phyloP scores from a whole-genome alignment of 768 basidiomycete genomes.

The Lactarius vividus region DNA sequence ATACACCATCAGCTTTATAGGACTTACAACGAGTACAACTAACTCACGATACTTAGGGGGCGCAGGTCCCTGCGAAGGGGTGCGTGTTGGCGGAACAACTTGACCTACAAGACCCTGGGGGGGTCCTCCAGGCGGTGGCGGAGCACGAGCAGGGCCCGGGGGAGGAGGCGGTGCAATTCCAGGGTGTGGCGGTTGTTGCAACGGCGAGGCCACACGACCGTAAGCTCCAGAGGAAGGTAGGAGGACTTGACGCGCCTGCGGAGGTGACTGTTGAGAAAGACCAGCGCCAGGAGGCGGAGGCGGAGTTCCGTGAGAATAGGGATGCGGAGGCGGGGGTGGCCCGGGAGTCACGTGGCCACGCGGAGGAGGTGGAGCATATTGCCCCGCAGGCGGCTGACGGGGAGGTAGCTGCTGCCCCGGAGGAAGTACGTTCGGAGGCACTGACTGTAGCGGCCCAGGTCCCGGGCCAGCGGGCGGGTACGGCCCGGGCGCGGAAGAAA shows the following conservation, averaged over 20 bases:
- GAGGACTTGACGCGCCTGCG: constrained; percentile 27
- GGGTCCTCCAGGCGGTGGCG: constrained; percentile 33
- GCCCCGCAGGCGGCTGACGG: constrained; percentile 41
- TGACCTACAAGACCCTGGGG: constrained; percentile 13
- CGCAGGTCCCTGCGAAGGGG: constrained; percentile 19
- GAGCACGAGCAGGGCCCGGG: constrained; percentile 31
- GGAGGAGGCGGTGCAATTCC: constrained; percentile 18
- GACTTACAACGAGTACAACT: background rate
- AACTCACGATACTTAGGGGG: constrained; percentile 59
- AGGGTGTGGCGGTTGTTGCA: constrained; percentile 19
- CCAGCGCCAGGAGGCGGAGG: constrained; percentile 44
- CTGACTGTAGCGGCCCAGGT: background rate
- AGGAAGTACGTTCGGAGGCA: constrained; percentile 18
- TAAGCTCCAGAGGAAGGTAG: constrained; percentile 32
- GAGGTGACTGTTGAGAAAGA: constrained; percentile 33
- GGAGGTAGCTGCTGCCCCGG: constrained; percentile 25
- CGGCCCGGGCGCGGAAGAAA: constrained; percentile 7
- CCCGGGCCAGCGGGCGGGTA: constrained; percentile 12
- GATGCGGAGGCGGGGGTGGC: constrained; percentile 31
- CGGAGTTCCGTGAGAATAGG: constrained; percentile 35
- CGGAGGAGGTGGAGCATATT: constrained; percentile 32
- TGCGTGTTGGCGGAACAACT: constrained; percentile 18
- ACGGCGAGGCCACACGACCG: constrained; percentile 26
- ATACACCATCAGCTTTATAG: constrained; percentile 14
- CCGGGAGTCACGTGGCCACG: constrained; percentile 29